Percentiles rank a stretch among this genome's conserved stretches.
These are phyloP conservation scores for Cystobasidium ongulense DNA, from an alignment of 768 basidiomycete species.

Conservation along the genomic window DNA sequence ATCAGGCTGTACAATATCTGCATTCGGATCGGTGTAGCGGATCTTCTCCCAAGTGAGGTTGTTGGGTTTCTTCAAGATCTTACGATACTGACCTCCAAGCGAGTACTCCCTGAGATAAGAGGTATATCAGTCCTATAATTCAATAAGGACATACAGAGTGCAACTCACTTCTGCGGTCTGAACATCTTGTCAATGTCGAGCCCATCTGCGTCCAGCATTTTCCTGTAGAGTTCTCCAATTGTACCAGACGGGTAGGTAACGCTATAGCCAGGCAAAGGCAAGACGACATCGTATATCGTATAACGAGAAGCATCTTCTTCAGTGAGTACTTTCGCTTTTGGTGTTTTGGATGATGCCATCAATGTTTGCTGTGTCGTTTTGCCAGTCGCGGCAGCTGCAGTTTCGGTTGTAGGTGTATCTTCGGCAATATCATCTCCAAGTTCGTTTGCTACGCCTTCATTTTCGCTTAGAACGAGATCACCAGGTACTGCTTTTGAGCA, in stretches of 20 bases:
- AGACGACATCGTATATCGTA: conserved; percentile 86
- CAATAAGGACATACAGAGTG: background rate
- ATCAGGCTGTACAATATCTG: conserved; percentile 84
- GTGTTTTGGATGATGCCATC: conserved; percentile 31
- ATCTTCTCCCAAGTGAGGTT: conserved; percentile 72
- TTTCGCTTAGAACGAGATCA: conserved; percentile 72
- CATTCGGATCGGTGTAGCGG: conserved; percentile 85
- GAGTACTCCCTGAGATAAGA: conserved; percentile 46
- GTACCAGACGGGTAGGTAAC: conserved; percentile 81
- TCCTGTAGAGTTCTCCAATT: conserved; percentile 75
- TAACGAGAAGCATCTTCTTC: conserved; percentile 70
- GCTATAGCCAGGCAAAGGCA: conserved; percentile 93
- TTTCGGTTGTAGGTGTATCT: conserved; percentile 7
- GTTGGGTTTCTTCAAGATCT: conserved; percentile 75
- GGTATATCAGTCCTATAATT: background rate
- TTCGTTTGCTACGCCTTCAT: conserved; percentile 36
- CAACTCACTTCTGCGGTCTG: conserved; percentile 72
- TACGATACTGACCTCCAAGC: conserved; percentile 84
- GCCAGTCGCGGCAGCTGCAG: conserved; percentile 41
- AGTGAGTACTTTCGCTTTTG: conserved; percentile 64
- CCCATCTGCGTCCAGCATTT: conserved; percentile 74
- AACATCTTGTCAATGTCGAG: conserved; percentile 81
- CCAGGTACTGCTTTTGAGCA: conserved; percentile 67
- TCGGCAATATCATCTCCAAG: conserved; percentile 37
- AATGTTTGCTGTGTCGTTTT: conserved; percentile 4